Evolutionary conservation across 2,329 filamentous ascomycete genomes (phyloP).

Genomic region (Verticillium albo-atrum): DNA sequence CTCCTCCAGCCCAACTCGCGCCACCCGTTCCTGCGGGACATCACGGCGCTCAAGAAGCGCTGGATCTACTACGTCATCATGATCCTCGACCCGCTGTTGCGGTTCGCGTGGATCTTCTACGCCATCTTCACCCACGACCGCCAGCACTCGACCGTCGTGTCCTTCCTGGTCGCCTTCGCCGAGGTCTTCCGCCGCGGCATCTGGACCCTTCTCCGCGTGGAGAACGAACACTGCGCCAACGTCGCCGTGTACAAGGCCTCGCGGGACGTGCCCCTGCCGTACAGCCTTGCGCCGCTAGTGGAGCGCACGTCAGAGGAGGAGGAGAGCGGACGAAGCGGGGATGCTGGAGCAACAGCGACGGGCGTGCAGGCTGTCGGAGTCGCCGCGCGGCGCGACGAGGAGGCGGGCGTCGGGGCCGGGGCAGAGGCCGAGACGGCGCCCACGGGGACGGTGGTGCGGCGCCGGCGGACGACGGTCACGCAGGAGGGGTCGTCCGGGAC

Average conservation of each 20-base stretch:
- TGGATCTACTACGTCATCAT: constrained; percentile 90
- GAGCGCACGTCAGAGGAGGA: constrained; percentile 24
- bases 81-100: constrained; percentile 74
- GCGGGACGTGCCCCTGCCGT: constrained; percentile 82
- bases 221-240: constrained; percentile 96
- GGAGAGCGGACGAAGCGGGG: constrained; percentile 5
- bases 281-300: constrained; percentile 52
- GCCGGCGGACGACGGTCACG: constrained; percentile 13
- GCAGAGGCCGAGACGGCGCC: constrained; percentile 1
- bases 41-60: constrained; percentile 70
- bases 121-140: constrained; percentile 74
- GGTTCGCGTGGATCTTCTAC: constrained; percentile 95
- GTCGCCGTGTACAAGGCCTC: constrained; percentile 87
- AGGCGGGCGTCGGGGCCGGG: constrained; percentile 1
- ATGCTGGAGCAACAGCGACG: not conserved
- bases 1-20: constrained; percentile 73
- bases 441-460: constrained; percentile 5
- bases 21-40: constrained; percentile 66
- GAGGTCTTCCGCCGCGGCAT: constrained; percentile 83
- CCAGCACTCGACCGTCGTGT: constrained; percentile 78
- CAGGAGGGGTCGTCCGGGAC: constrained; percentile 13
- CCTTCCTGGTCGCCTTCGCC: constrained; percentile 72
- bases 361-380: constrained; percentile 4
- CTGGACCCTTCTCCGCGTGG: constrained; percentile 90
- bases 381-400: constrained; percentile 2